Conservation (phyloP, 805 yeast genomes). For the Wickerhamomyces chambardii region DNA sequence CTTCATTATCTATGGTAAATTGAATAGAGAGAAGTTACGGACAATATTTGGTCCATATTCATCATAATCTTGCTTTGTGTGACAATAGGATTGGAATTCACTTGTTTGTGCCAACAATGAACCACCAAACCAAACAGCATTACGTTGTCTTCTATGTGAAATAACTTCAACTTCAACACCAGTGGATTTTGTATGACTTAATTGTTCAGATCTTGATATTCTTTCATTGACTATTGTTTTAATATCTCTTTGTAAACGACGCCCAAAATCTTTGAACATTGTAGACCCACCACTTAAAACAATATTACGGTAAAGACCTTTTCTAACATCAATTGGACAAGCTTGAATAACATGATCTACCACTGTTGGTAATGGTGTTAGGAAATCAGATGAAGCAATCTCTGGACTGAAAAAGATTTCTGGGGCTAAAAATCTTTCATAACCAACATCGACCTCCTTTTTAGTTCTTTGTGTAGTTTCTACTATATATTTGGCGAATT, state of each 20-base stretch:
- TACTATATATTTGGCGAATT: constrained; percentile 87
- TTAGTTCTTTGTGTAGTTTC: constrained; percentile 66
- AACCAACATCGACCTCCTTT: constrained; percentile 84
- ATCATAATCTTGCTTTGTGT: constrained; percentile 95
- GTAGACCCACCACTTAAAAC: constrained; percentile 97
- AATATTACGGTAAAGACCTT: constrained; percentile 90
- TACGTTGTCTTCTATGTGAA: constrained; percentile 93
- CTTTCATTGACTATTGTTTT: constrained; percentile 83
- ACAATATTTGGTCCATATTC: constrained; percentile 98
- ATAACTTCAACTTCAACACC: constrained; percentile 98
- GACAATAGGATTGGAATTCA: constrained; percentile 93
- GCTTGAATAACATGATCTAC: constrained; percentile 94
- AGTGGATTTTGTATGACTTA: constrained; percentile 61
- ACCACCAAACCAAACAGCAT: constrained; percentile 99
- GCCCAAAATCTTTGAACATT: constrained; percentile 97
- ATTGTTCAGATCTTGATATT: constrained; percentile 69
- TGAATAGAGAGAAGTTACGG: constrained; percentile 90
- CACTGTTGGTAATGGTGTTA: constrained; percentile 93
- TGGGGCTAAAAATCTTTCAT: constrained; percentile 97
- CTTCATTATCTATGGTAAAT: constrained; percentile 52
- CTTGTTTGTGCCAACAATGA: constrained; percentile 93
- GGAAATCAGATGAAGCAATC: constrained; percentile 88
- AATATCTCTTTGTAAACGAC: constrained; percentile 93
- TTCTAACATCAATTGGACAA: constrained; percentile 96
- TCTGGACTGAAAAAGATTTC: constrained; percentile 98